phyloP scores from a whole-genome alignment of 768 basidiomycete genomes.

The Pisolithus orientalis region DNA sequence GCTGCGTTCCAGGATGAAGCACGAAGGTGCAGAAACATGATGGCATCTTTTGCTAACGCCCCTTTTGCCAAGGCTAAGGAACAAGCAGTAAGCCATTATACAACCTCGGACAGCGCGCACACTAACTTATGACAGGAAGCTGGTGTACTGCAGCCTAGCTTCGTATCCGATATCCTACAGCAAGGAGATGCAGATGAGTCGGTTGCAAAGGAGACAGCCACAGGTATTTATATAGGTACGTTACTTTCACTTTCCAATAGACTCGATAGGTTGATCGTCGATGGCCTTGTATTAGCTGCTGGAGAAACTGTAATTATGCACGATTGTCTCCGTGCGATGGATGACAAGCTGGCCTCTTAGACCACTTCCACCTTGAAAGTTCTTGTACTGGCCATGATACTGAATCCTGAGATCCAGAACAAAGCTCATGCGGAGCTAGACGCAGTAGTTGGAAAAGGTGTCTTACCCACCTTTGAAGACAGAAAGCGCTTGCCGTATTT shows the following conservation, averaged over 20 bases:
- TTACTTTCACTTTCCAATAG: no score
- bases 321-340: not conserved
- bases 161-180: no score
- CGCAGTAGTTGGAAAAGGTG: slow-evolving; percentile 11
- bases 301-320: slow-evolving; percentile 19
- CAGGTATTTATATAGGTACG: no score
- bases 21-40: not conserved
- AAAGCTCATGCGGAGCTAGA: slow-evolving; percentile 22
- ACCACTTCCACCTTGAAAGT: slow-evolving; percentile 15
- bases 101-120: no score
- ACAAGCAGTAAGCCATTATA: no score
- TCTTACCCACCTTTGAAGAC: slow-evolving; percentile 18
- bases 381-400: slow-evolving; percentile 24
- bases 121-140: no score
- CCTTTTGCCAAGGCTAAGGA: slow-evolving; percentile 2
- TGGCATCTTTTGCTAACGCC: not conserved
- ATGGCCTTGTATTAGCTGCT: slow-evolving; percentile 17
- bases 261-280: no score
- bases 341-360: slow-evolving; percentile 6
- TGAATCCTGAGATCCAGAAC: slow-evolving; percentile 19
- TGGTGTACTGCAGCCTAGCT: no score
- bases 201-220: no score
- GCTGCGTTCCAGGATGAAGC: not conserved
- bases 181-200: no score
- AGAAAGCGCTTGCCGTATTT: slow-evolving; percentile 19